phyloP scores from a whole-genome alignment of 345 rosid species.

The Camelina sativa region DNA sequence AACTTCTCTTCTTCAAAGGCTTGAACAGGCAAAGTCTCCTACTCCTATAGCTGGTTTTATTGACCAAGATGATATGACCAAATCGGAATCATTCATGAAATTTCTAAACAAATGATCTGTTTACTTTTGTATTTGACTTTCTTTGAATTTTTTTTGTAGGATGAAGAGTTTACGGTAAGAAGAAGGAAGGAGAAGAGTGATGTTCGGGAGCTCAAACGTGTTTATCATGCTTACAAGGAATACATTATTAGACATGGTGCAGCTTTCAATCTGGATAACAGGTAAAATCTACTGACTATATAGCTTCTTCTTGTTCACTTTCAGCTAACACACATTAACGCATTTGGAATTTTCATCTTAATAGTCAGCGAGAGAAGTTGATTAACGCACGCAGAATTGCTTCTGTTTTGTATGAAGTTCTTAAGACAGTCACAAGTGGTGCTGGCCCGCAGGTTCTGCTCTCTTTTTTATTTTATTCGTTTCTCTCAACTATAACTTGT shows the following conservation, averaged over 20 bases:
- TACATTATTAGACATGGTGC: conserved; percentile 59
- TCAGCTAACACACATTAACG: conserved; percentile 24
- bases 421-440: conserved; percentile 60
- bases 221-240: conserved; percentile 64
- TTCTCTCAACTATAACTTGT: conserved; percentile 3
- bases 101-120: neutral
- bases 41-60: too few species aligned
- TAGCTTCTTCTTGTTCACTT: neutral
- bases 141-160: conserved; percentile 50
- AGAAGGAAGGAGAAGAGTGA: conserved; percentile 65
- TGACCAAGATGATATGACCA: neutral
- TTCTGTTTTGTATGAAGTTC: conserved; percentile 74
- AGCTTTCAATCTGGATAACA: conserved; percentile 51
- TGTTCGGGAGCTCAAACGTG: conserved; percentile 76
- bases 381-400: conserved; percentile 64
- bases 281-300: conserved; percentile 45
- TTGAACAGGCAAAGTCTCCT: conserved; percentile 59
- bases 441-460: conserved; percentile 68
- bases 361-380: conserved; percentile 64
- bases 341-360: conserved; percentile 15
- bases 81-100: neutral
- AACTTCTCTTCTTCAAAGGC: conserved; percentile 88
- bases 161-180: conserved; percentile 56
- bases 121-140: conserved; percentile 15
- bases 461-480: neutral